phyloP scores from a whole-genome alignment of 345 rosid species.

The Eutrema heterophyllum region DNA sequence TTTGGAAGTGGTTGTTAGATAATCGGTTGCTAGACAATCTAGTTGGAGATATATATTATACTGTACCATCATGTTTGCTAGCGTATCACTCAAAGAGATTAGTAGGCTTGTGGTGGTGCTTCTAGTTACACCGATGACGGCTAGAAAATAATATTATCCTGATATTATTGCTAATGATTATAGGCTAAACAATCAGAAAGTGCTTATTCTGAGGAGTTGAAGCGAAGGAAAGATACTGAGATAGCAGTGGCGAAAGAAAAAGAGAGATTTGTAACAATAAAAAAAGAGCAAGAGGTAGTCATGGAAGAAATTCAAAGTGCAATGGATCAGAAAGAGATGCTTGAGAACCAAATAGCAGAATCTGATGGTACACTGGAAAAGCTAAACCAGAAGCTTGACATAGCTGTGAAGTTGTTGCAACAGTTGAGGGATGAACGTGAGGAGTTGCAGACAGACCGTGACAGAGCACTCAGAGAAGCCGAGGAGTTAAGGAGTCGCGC shows the following conservation, averaged over 20 bases:
- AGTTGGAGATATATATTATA: constrained; percentile 1
- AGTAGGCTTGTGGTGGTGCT: neutral
- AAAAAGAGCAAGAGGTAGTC: constrained; percentile 41
- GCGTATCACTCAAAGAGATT: neutral
- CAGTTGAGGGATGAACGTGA: constrained; percentile 58
- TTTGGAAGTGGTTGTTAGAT: neutral
- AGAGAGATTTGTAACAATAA: constrained; percentile 50
- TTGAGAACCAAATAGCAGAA: constrained; percentile 54
- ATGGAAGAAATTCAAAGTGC: constrained; percentile 45
- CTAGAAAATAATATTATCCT: neutral
- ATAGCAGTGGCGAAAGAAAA: constrained; percentile 52
- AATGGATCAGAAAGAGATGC: constrained; percentile 39
- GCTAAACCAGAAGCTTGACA: constrained; percentile 69
- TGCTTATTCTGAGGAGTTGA: constrained; percentile 51
- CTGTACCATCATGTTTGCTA: constrained; percentile 9
- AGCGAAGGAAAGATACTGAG: constrained; percentile 63
- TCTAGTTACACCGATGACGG: neutral
- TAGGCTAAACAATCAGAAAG: constrained; percentile 63
- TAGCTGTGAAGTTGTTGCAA: constrained; percentile 71
- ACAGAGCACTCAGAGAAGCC: constrained; percentile 76
- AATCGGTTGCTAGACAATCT: neutral
- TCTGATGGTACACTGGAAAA: constrained; percentile 49
- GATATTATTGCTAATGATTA: constrained; percentile 1
- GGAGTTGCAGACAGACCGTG: constrained; percentile 64
- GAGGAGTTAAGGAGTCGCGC: constrained; percentile 63